Evolutionary conservation across 2,329 filamentous ascomycete species (phyloP), one percentile per base, ranked within the genome.

Genomic region (Parastagonospora avenae): DNA sequence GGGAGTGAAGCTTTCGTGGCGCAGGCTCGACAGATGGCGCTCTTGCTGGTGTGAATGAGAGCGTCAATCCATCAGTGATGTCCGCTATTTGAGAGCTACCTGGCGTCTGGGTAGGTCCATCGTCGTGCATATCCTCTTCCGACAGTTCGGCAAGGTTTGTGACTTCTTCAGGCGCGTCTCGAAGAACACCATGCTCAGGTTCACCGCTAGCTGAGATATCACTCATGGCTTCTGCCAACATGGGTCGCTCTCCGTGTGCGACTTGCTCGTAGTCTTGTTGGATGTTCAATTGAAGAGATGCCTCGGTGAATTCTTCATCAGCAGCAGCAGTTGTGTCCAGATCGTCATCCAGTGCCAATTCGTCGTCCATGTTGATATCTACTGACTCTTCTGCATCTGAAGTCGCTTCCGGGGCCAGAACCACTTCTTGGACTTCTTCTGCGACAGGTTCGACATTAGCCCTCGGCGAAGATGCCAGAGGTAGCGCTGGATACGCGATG

Each of bases 1-100:
- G 66, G 11, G 67, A 71, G 16, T 64, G 62, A 12, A 71, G 40
- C 44, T 62, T 69, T 19, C 59, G 62, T 8, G 60, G 57, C 2
- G 59, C 54, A 24, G 60, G 56, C 29, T 61, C 52, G 16, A 30
- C 38, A 2, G 60, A 57, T 1, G 51, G 31, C 4, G 44, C 11
- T 32, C 57, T 58, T 1, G 59, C 52, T 11, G 63, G 44, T 15
- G 54, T 57, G 28, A 58, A 48, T 1, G 54, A 50, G 11, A 74
- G 60, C 8, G 62, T 69, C 0, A 74, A 56, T 2, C 71, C 71
- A 36, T 62, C 59, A 11, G 70, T 58, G 19, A 74, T 74, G 33
- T 70, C 62, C 32, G 63, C 49, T 9, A 38, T 14, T 1, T 19
- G 38, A 11, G 27, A 32, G 63, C 49, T 9, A 38, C n/a, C 1